phyloP scores from a whole-genome alignment of 2,329 filamentous ascomycete genomes.

The Fusarium protoensiforme region DNA sequence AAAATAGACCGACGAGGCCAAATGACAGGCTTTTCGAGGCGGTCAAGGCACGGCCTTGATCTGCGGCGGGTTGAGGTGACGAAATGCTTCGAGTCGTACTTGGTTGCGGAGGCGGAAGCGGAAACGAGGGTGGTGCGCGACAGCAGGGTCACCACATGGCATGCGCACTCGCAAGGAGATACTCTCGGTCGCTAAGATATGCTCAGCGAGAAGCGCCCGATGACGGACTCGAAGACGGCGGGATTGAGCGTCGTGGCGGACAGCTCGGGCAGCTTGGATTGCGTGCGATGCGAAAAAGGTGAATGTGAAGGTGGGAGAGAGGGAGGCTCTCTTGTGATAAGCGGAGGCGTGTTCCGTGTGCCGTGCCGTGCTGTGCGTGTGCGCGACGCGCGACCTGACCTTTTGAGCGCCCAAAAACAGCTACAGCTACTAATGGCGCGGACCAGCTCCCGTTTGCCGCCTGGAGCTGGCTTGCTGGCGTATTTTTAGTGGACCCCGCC shows the following conservation, averaged over 20 bases:
- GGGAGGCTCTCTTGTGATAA: slow-evolving; percentile 36
- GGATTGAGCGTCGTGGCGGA: slow-evolving; percentile 9
- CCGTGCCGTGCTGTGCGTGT: slow-evolving; percentile 27
- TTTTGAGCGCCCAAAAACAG: slow-evolving; percentile 14
- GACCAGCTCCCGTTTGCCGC: slow-evolving; percentile 8
- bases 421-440: slow-evolving; percentile 1
- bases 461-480: not conserved
- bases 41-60: not conserved
- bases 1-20: not conserved
- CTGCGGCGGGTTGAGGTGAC: slow-evolving; percentile 14
- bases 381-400: slow-evolving; percentile 39
- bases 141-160: slow-evolving; percentile 37
- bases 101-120: not conserved
- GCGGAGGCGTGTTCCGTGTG: slow-evolving; percentile 36
- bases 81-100: slow-evolving; percentile 31
- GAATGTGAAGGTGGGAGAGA: slow-evolving; percentile 27
- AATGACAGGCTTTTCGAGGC: not conserved
- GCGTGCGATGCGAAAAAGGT: not conserved
- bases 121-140: slow-evolving; percentile 29
- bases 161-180: slow-evolving; percentile 22
- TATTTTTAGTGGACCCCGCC: slow-evolving; percentile 10
- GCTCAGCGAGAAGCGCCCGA: slow-evolving; percentile 8
- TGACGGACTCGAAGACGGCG: slow-evolving; percentile 2
- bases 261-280: slow-evolving; percentile 14
- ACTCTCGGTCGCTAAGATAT: not conserved